These are phyloP conservation scores for Melampsora abietis-canadensis DNA, from an alignment of 1,284 basidiomycete genomes.

Conservation along the genomic window DNA sequence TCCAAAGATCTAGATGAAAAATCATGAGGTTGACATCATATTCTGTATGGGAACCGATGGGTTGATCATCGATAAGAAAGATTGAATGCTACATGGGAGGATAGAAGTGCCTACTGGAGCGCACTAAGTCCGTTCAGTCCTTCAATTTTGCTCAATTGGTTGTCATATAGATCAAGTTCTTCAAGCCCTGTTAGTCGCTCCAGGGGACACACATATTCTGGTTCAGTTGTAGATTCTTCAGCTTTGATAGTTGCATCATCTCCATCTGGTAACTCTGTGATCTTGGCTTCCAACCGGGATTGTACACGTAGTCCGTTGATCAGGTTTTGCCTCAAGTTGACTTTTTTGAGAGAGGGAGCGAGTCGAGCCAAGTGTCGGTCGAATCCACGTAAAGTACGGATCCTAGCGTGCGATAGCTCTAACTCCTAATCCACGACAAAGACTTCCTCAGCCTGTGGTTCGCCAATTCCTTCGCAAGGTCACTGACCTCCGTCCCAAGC, in stretches of 20 bases:
- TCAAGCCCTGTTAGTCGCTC: constrained; percentile 47
- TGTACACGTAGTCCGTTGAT: constrained; percentile 13
- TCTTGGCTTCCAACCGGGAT: background rate
- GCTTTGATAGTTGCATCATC: background rate
- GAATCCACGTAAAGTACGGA: constrained; percentile 33
- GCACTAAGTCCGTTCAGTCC: constrained; percentile 45
- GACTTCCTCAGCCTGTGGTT: background rate
- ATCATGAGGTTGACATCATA: no score
- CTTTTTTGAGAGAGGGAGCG: constrained; percentile 19
- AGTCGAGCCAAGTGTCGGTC: constrained; percentile 11
- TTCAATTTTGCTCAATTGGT: constrained; percentile 49
- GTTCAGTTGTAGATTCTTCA: background rate
- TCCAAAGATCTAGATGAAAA: constrained; percentile 47
- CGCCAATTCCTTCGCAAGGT: background rate
- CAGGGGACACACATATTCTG: constrained; percentile 7
- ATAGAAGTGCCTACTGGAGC: constrained; percentile 47
- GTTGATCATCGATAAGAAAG: background rate
- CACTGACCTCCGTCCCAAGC: constrained; percentile 30
- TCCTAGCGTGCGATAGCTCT: constrained; percentile 31
- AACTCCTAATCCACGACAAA: constrained; percentile 22
- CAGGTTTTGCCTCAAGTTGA: constrained; percentile 36
- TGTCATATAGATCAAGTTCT: constrained; percentile 54
- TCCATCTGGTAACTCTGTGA: background rate
- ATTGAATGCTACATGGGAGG: background rate
- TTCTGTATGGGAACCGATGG: no score